A percentile compares a stretch with the other conserved stretches of the same genome.
phyloP scores from a whole-genome alignment of 78 protist species.

The Dictyostelium citrinum region DNA sequence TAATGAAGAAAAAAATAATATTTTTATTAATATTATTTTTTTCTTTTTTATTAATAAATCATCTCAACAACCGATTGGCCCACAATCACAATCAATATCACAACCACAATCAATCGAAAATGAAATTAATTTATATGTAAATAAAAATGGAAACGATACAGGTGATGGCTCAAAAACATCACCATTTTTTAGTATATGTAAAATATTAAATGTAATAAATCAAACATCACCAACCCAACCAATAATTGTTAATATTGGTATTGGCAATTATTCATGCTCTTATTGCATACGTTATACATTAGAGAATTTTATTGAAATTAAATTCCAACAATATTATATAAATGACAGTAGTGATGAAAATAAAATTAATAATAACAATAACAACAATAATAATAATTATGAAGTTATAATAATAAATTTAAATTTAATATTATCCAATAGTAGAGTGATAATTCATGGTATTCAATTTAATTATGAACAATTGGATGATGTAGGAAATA shows the following conservation, averaged over 20 bases:
- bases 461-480: not conserved
- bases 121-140: not conserved
- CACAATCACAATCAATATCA: too few species aligned
- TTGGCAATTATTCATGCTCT: not conserved
- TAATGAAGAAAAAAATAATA: too few species aligned
- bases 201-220: not conserved
- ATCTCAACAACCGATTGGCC: too few species aligned
- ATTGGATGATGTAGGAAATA: not conserved
- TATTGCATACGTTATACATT: not conserved
- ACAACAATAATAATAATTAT: too few species aligned
- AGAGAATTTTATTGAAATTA: not conserved
- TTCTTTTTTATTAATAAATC: too few species aligned
- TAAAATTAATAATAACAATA: too few species aligned
- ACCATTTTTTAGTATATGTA: not conserved
- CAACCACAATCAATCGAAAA: too few species aligned
- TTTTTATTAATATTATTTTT: too few species aligned
- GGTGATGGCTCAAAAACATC: not conserved
- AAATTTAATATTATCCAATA: not conserved
- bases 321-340: not conserved
- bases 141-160: conserved; percentile 4
- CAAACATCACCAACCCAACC: not conserved
- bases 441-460: not conserved
- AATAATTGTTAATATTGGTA: not conserved
- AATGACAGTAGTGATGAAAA: not conserved
- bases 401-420: not conserved